Evolutionary conservation across 306 rosid species (phyloP).

Genomic region (Hippophae tibetana): DNA sequence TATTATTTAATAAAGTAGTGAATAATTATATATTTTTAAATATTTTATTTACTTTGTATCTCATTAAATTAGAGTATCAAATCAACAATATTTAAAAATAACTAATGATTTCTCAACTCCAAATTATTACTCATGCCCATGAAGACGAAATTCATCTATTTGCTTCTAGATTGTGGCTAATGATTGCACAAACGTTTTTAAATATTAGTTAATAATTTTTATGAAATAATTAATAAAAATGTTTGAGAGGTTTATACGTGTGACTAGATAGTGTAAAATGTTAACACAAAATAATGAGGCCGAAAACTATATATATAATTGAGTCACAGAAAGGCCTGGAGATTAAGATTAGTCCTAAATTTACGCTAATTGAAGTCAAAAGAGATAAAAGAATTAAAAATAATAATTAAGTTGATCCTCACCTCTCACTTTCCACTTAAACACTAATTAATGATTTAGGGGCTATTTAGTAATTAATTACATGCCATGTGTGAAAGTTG

Average conservation of each 20-base stretch:
- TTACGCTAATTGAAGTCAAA: slow-evolving; percentile 11
- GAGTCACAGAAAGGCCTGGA: neutral
- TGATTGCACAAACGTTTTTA: slow-evolving; percentile 9
- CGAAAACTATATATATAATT: neutral
- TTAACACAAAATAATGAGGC: neutral
- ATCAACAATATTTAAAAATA: too few species aligned
- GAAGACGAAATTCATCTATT: neutral
- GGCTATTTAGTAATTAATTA: slow-evolving; percentile 13
- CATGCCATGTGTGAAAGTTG: slow-evolving; percentile 29
- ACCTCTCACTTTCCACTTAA: slow-evolving; percentile 12
- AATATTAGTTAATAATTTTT: neutral
- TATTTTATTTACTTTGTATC: slow-evolving; percentile 28
- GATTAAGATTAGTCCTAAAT: slow-evolving; percentile 10
- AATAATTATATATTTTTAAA: too few species aligned
- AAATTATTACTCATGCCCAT: slow-evolving; percentile 19
- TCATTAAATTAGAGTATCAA: slow-evolving; percentile 18
- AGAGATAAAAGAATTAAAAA: neutral
- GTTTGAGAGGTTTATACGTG: neutral
- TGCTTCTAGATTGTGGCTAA: slow-evolving; percentile 13
- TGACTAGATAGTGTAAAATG: neutral
- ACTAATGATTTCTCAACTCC: neutral
- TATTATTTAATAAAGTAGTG: too few species aligned
- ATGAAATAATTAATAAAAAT: neutral
- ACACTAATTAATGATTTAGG: slow-evolving; percentile 27
- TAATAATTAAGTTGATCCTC: slow-evolving; percentile 6